Percentiles rank a stretch among this genome's conserved stretches.
Evolutionary conservation across 164 flowering plant genomes (phyloP).

Genomic region (Dillenia suffruticosa): DNA sequence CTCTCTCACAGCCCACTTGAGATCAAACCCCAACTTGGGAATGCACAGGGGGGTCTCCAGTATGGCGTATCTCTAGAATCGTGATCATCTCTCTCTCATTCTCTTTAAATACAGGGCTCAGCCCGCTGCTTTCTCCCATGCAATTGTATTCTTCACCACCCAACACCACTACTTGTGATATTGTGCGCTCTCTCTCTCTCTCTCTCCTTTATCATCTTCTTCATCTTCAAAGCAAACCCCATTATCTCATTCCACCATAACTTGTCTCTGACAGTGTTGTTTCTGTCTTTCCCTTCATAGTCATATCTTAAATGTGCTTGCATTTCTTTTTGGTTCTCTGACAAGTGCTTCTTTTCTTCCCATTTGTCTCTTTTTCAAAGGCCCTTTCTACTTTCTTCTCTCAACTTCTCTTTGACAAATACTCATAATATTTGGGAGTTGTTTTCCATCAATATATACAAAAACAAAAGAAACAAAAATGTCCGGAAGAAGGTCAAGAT

Average conservation of each 20-base stretch:
- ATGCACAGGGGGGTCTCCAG: constrained; percentile 9
- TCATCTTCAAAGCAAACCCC: constrained; percentile 1
- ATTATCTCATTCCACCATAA: constrained; percentile 9
- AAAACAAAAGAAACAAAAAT: constrained; percentile 12
- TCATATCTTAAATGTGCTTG: background rate
- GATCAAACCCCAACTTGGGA: constrained; percentile 9
- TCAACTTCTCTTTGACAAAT: too few relatives aligned
- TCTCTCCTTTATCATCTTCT: background rate
- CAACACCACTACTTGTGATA: constrained; percentile 17
- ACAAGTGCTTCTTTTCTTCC: too few relatives aligned
- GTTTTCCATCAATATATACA: too few relatives aligned
- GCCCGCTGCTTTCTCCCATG: constrained; percentile 35
- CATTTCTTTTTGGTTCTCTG: too few relatives aligned
- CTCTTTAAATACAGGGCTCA: constrained; percentile 23
- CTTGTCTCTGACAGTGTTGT: constrained; percentile 9
- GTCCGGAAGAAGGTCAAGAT: constrained; percentile 45
- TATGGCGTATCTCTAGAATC: constrained; percentile 22
- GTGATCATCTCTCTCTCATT: constrained; percentile 16
- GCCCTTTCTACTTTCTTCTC: too few relatives aligned
- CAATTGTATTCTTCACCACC: constrained; percentile 22
- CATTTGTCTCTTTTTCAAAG: too few relatives aligned
- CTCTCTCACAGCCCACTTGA: constrained; percentile 4
- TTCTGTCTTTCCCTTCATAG: background rate
- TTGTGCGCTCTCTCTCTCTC: constrained; percentile 13
- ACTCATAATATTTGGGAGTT: too few relatives aligned